A percentile compares a stretch with the other conserved stretches of the same genome.
Conservation (phyloP, 805 yeast species). For the Yarrowia osloensis region DNA sequence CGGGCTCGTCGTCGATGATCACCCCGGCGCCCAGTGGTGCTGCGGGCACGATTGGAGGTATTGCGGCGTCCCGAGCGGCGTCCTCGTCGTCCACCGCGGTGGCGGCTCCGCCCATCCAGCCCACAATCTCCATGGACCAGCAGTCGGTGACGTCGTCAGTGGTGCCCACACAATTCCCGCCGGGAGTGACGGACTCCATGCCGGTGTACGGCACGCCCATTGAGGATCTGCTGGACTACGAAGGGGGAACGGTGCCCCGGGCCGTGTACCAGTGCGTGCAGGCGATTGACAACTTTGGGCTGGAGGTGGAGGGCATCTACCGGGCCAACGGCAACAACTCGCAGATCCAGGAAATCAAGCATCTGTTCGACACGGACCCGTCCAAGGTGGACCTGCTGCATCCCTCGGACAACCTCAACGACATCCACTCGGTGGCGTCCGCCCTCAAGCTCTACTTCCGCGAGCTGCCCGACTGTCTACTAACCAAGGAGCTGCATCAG, state of each 20-base stretch:
- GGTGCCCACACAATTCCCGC: conserved; percentile 28
- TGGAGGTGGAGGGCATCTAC: conserved; percentile 86
- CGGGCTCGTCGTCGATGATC: neutral
- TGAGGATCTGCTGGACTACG: conserved; percentile 73
- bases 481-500: conserved; percentile 63
- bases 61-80: conserved; percentile 7
- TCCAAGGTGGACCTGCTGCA: conserved; percentile 54
- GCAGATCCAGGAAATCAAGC: conserved; percentile 71
- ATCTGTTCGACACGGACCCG: conserved; percentile 66
- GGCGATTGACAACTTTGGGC: conserved; percentile 81
- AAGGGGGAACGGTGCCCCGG: conserved; percentile 89
- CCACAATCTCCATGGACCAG: conserved; percentile 23
- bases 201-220: conserved; percentile 81
- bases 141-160: conserved; percentile 30
- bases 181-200: conserved; percentile 37
- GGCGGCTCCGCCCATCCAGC: conserved; percentile 8
- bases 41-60: conserved; percentile 14
- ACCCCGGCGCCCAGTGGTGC: neutral
- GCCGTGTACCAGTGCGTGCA: conserved; percentile 86
- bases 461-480: conserved; percentile 81
- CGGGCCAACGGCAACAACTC: conserved; percentile 78
- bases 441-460: conserved; percentile 81
- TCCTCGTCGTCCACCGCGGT: conserved; percentile 25
- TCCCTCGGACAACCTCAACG: conserved; percentile 65
- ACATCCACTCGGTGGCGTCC: conserved; percentile 85